phyloP scores from a whole-genome alignment of 495 filamentous ascomycete species.

The Neurospora tetraspora region DNA sequence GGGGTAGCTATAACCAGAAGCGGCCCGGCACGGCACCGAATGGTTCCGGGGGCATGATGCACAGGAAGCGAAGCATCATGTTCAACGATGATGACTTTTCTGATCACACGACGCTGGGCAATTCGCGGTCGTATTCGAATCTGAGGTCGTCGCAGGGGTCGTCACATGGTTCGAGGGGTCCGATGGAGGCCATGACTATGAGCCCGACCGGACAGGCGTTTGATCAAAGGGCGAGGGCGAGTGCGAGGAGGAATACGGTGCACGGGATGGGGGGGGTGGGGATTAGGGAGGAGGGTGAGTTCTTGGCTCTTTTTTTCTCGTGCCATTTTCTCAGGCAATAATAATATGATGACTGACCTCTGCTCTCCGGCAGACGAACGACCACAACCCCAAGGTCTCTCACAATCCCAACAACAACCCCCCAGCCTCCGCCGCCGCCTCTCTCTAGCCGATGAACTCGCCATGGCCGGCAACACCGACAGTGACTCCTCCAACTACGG shows the following conservation, averaged over 20 bases:
- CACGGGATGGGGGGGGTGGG: conserved; percentile 1
- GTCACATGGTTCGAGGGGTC: not conserved
- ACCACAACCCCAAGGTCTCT: not conserved
- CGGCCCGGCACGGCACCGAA: not conserved
- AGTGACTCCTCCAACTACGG: conserved; percentile 4
- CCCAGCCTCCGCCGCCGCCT: not conserved
- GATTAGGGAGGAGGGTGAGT: conserved; percentile 8
- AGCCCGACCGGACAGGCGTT: not conserved
- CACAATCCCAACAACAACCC: not conserved
- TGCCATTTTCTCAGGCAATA: too few relatives aligned
- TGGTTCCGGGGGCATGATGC: not conserved
- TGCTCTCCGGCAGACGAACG: not conserved
- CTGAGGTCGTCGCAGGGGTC: not conserved
- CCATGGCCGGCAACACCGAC: conserved; percentile 8
- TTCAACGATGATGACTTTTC: not conserved
- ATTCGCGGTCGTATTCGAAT: not conserved
- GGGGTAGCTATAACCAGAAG: not conserved
- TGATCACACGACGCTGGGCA: not conserved
- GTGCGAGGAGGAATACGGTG: conserved; percentile 6
- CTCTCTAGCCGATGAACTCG: conserved; percentile 14
- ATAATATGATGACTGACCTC: not conserved
- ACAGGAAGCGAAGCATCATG: not conserved
- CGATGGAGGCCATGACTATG: not conserved
- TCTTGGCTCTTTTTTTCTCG: too few relatives aligned
- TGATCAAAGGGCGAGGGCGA: not conserved